Percentiles rank a stretch among this genome's conserved stretches.
phyloP scores from a whole-genome alignment of 306 rosid species.

The Chamaecrista fasciculata region DNA sequence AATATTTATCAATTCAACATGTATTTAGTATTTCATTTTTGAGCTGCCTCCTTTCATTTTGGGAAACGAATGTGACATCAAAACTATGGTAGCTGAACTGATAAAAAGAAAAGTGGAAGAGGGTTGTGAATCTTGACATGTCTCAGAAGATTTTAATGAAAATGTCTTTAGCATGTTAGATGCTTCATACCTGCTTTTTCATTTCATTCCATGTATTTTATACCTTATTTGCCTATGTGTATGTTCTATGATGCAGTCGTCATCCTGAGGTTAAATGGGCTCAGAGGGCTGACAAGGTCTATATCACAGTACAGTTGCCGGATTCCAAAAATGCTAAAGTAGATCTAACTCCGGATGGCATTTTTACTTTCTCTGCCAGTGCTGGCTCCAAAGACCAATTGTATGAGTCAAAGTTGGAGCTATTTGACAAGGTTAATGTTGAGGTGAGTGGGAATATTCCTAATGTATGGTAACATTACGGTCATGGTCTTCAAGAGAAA shows the following conservation, averaged over 20 bases:
- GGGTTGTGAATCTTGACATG: neutral
- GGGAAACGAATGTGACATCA: neutral
- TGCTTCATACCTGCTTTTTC: neutral
- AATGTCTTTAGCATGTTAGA: neutral
- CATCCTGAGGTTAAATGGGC: slow-evolving; percentile 99
- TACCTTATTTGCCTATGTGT: neutral
- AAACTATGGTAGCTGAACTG: neutral
- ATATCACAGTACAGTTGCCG: slow-evolving; percentile 67
- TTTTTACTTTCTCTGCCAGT: slow-evolving; percentile 60
- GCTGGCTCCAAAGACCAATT: slow-evolving; percentile 64
- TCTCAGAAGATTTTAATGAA: neutral
- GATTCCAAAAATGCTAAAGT: slow-evolving; percentile 83
- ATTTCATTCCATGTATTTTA: neutral
- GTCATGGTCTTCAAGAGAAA: neutral
- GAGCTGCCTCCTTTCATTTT: neutral
- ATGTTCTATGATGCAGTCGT: slow-evolving; percentile 49
- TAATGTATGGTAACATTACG: neutral
- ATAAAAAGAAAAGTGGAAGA: neutral
- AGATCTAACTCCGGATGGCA: slow-evolving; percentile 79
- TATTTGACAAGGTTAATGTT: slow-evolving; percentile 79
- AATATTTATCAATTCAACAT: neutral
- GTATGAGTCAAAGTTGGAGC: slow-evolving; percentile 76
- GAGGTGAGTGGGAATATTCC: slow-evolving; percentile 51
- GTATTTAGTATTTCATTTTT: neutral
- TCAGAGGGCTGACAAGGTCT: slow-evolving; percentile 86